These are phyloP conservation scores for Toxoplasma gondii DNA, from an alignment of 169 alveolate genomes.

Conservation along the genomic window DNA sequence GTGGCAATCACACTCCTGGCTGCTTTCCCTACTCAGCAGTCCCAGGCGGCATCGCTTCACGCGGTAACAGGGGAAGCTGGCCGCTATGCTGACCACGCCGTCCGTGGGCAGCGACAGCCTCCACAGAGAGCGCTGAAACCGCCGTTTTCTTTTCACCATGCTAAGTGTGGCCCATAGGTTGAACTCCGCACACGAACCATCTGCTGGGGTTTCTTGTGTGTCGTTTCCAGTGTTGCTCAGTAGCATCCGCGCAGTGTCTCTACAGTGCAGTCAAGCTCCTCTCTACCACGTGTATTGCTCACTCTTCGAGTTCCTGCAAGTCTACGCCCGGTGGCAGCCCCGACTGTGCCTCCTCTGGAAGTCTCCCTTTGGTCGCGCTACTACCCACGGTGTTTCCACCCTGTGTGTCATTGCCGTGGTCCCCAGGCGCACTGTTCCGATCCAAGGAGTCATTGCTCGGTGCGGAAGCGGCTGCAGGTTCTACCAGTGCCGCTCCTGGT, in stretches of 20 bases:
- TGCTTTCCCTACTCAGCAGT: too few relatives aligned
- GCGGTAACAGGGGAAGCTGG: too few relatives aligned
- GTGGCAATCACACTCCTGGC: too few relatives aligned
- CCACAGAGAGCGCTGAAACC: too few relatives aligned
- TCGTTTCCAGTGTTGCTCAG: too few relatives aligned
- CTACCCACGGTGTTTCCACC: neutral
- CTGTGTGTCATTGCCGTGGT: neutral
- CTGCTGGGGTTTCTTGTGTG: too few relatives aligned
- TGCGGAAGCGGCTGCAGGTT: neutral
- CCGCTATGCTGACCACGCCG: too few relatives aligned
- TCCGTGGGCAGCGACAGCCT: too few relatives aligned
- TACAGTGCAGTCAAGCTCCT: neutral
- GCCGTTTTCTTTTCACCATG: too few relatives aligned
- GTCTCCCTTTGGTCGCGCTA: neutral
- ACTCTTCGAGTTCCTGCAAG: constrained; percentile 10
- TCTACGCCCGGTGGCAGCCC: constrained; percentile 16
- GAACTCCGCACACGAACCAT: too few relatives aligned
- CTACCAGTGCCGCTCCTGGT: neutral
- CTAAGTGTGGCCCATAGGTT: too few relatives aligned
- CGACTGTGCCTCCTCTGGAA: neutral
- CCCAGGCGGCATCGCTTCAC: too few relatives aligned
- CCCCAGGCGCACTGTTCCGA: neutral
- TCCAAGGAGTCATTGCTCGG: neutral
- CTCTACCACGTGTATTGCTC: neutral
- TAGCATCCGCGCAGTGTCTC: neutral